Evolutionary conservation across 495 filamentous ascomycete species (phyloP).

Genomic region (Hypoxylon trugodes): DNA sequence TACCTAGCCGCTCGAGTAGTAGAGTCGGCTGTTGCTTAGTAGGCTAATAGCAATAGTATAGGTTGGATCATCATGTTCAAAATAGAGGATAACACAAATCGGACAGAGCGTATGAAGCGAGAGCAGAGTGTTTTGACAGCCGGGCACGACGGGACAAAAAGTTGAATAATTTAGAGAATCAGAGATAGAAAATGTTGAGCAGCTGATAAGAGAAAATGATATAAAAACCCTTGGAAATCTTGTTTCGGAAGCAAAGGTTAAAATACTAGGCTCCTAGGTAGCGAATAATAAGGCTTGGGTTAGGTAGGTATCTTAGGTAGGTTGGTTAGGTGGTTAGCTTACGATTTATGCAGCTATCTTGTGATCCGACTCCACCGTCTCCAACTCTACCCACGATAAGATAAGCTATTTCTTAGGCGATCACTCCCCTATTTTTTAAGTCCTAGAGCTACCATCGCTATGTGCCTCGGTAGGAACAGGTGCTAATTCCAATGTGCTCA

Average conservation of each 20-base stretch:
- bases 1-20: neutral
- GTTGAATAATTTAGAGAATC: neutral
- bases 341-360: constrained; percentile 27
- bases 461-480: too few relatives aligned
- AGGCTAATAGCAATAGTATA: constrained; percentile 16
- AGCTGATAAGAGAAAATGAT: neutral
- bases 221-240: constrained; percentile 5
- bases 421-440: constrained; percentile 14
- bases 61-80: neutral
- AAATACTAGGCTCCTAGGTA: too few relatives aligned
- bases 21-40: constrained; percentile 7
- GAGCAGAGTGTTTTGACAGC: neutral
- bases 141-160: neutral
- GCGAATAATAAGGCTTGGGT: constrained; percentile 11
- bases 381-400: constrained; percentile 30
- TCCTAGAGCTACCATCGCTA: too few relatives aligned
- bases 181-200: neutral
- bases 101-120: neutral
- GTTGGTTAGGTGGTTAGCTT: neutral
- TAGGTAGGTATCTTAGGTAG: constrained; percentile 6
- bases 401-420: constrained; percentile 15
- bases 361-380: constrained; percentile 29
- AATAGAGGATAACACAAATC: constrained; percentile 13
- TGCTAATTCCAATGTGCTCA: too few relatives aligned
- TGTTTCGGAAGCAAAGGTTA: constrained; percentile 8